These are phyloP conservation scores for Russula earlei DNA, from an alignment of 768 basidiomycete species.

Conservation along the genomic window DNA sequence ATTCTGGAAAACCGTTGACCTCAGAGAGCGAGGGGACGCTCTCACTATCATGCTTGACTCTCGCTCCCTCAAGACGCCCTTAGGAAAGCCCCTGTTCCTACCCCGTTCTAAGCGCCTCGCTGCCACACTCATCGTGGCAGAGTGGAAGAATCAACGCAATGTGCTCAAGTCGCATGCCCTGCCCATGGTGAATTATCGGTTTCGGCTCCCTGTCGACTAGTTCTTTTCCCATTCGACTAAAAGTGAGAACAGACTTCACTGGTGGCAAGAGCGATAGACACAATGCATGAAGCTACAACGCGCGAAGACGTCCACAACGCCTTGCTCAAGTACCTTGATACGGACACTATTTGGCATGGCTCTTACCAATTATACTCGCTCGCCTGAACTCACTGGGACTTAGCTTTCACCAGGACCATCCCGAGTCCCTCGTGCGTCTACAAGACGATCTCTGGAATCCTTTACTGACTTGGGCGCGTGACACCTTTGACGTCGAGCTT, in stretches of 20 bases:
- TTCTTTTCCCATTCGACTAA: neutral
- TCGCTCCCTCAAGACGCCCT: slow-evolving; percentile 80
- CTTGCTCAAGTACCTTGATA: slow-evolving; percentile 80
- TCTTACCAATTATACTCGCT: neutral
- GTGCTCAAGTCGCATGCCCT: slow-evolving; percentile 84
- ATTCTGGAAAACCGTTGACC: slow-evolving; percentile 90
- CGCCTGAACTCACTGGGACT: slow-evolving; percentile 3
- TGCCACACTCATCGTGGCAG: slow-evolving; percentile 81
- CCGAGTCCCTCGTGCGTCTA: slow-evolving; percentile 62
- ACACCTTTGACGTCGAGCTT: slow-evolving; percentile 59
- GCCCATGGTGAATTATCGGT: slow-evolving; percentile 57
- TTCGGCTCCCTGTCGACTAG: neutral
- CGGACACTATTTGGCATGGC: slow-evolving; percentile 82
- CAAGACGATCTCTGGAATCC: slow-evolving; percentile 87
- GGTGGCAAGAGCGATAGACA: slow-evolving; percentile 82
- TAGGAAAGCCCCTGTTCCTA: slow-evolving; percentile 63
- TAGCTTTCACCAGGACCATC: slow-evolving; percentile 79
- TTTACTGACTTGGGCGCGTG: slow-evolving; percentile 66
- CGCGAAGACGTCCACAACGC: slow-evolving; percentile 55
- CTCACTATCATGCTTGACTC: slow-evolving; percentile 69
- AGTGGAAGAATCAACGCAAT: slow-evolving; percentile 92
- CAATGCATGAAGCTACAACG: slow-evolving; percentile 46
- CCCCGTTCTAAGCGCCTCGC: slow-evolving; percentile 62
- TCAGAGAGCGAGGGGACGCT: slow-evolving; percentile 47
- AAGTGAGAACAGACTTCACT: slow-evolving; percentile 64